Conservation (phyloP, 2,329 filamentous ascomycete species). For the Penicillium sp. region DNA sequence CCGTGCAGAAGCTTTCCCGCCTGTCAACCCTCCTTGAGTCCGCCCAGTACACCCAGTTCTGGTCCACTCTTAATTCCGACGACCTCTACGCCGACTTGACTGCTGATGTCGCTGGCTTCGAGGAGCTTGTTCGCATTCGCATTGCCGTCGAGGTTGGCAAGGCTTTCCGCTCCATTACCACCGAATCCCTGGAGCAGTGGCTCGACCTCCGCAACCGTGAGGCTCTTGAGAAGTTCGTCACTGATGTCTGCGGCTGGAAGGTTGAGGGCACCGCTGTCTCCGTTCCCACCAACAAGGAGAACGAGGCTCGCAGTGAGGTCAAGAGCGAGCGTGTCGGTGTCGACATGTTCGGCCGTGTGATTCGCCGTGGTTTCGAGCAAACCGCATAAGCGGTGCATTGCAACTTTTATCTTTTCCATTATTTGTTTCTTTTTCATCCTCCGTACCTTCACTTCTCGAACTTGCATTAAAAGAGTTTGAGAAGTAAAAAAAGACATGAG, state of each 20-base stretch:
- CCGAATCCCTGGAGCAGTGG: conserved; percentile 71
- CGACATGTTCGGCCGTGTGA: conserved; percentile 60
- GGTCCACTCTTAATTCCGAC: conserved; percentile 87
- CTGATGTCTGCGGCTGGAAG: conserved; percentile 83
- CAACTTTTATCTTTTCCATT: conserved; percentile 12
- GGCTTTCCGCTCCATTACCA: conserved; percentile 71
- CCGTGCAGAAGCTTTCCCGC: conserved; percentile 79
- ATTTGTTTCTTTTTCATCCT: conserved; percentile 16
- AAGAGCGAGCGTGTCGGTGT: conserved; percentile 85
- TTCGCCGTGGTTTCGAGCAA: conserved; percentile 85
- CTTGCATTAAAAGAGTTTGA: conserved; percentile 1
- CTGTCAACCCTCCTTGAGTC: conserved; percentile 87
- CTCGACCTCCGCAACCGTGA: conserved; percentile 67
- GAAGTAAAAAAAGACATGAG: conserved; percentile 24
- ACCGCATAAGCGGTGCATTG: conserved; percentile 52
- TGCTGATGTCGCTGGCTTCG: conserved; percentile 91
- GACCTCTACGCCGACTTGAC: conserved; percentile 95
- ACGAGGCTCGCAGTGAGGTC: conserved; percentile 93
- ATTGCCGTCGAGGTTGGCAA: conserved; percentile 87
- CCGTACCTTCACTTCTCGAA: conserved; percentile 13
- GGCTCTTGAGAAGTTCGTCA: conserved; percentile 73
- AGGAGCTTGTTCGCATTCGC: conserved; percentile 85
- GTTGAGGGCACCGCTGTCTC: conserved; percentile 66
- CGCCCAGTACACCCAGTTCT: conserved; percentile 89
- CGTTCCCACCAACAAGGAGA: conserved; percentile 91